Conservation (phyloP, 2,329 filamentous ascomycete genomes). For the Cladosporium halotolerans region DNA sequence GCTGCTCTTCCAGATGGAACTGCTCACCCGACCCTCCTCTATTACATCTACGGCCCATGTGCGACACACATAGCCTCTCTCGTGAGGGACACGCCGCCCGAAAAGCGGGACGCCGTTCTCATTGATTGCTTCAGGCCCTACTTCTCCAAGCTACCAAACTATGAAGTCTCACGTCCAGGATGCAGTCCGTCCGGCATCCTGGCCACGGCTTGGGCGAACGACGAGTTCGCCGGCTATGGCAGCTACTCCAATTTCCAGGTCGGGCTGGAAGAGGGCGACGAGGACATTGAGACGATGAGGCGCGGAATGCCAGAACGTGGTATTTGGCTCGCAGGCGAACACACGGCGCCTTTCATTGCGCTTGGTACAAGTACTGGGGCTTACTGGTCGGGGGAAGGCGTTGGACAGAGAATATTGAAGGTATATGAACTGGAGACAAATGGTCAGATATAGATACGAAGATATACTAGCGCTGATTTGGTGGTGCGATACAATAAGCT, state of each 20-base stretch:
- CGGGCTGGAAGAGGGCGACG: conserved; percentile 62
- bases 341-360: conserved; percentile 83
- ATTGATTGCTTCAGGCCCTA: conserved; percentile 69
- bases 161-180: conserved; percentile 44
- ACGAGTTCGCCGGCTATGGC: conserved; percentile 73
- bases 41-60: conserved; percentile 68
- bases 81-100: conserved; percentile 28
- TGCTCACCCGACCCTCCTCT: conserved; percentile 75
- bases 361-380: conserved; percentile 85
- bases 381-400: conserved; percentile 82
- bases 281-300: conserved; percentile 60
- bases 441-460: background rate
- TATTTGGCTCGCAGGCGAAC: conserved; percentile 83
- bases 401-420: conserved; percentile 58
- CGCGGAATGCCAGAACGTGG: conserved; percentile 55
- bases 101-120: conserved; percentile 51
- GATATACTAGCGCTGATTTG: background rate
- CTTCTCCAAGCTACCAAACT: conserved; percentile 67
- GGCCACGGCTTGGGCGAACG: conserved; percentile 70
- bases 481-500: background rate
- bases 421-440: conserved; percentile 39
- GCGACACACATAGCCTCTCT: conserved; percentile 47
- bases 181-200: conserved; percentile 60
- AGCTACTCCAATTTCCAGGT: conserved; percentile 82
- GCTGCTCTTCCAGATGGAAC: conserved; percentile 54